These are phyloP conservation scores for Eucalyptus guilfoylei DNA, from an alignment of 345 rosid genomes.

Conservation along the genomic window DNA sequence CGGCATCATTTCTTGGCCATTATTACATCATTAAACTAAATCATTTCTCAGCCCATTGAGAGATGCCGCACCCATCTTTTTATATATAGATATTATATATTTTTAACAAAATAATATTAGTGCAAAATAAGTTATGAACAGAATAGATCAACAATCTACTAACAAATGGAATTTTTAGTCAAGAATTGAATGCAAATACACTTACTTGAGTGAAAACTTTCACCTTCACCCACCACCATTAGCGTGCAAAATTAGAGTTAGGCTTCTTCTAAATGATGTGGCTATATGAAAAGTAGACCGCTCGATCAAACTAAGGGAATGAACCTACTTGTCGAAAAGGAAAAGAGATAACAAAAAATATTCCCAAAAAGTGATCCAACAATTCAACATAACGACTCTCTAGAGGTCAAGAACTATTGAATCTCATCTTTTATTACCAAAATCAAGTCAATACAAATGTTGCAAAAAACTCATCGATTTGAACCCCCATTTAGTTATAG, in stretches of 20 bases:
- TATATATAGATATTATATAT: too few relatives aligned
- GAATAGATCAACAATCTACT: too few relatives aligned
- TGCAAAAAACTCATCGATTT: background rate
- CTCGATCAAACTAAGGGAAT: background rate
- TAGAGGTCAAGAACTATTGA: background rate
- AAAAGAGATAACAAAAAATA: background rate
- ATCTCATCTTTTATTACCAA: background rate
- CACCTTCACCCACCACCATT: background rate
- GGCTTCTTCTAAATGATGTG: background rate
- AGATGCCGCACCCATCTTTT: too few relatives aligned
- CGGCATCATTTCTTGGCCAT: too few relatives aligned
- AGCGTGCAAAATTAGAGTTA: background rate
- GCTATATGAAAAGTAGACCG: background rate
- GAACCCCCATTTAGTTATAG: background rate
- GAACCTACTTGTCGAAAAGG: background rate
- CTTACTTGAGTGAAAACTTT: background rate
- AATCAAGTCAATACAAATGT: background rate
- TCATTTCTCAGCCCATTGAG: too few relatives aligned
- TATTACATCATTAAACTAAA: too few relatives aligned
- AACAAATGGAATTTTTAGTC: too few relatives aligned
- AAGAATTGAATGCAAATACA: too few relatives aligned
- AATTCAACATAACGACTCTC: background rate
- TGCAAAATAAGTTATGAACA: too few relatives aligned
- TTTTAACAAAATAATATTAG: too few relatives aligned
- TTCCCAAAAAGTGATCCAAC: background rate